phyloP scores from a whole-genome alignment of 768 basidiomycete genomes.

The Termitomyces eurrhizus region DNA sequence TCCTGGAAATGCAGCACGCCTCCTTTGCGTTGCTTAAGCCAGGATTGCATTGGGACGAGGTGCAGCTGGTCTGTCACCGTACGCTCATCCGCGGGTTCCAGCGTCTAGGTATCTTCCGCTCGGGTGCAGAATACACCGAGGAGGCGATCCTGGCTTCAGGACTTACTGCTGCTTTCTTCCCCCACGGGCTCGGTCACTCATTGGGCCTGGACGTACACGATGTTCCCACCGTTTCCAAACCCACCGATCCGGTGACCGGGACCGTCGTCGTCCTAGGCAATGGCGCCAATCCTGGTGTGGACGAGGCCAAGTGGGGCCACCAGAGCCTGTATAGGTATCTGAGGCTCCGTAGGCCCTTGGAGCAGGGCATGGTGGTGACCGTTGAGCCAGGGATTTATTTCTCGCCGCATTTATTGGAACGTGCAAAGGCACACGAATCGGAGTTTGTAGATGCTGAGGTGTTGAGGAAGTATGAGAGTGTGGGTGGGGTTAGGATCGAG shows the following conservation, averaged over 20 bases:
- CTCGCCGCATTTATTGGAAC: conserved; percentile 69
- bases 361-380: conserved; percentile 84
- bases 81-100: conserved; percentile 82
- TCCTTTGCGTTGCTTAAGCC: conserved; percentile 69
- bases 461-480: conserved; percentile 66
- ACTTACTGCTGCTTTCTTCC: conserved; percentile 84
- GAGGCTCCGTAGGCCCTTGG: conserved; percentile 69
- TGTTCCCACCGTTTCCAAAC: conserved; percentile 79
- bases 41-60: conserved; percentile 85
- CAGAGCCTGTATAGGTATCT: conserved; percentile 77
- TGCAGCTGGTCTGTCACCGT: conserved; percentile 82
- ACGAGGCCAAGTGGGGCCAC: conserved; percentile 32
- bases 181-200: conserved; percentile 89
- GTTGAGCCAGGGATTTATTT: conserved; percentile 92
- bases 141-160: conserved; percentile 74
- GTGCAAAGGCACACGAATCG: conserved; percentile 58
- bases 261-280: conserved; percentile 18
- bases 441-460: conserved; percentile 66
- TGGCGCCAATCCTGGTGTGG: conserved; percentile 2
- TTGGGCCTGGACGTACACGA: conserved; percentile 95
- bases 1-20: conserved; percentile 86
- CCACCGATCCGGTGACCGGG: conserved; percentile 43
- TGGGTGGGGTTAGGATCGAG: conserved; percentile 93
- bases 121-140: conserved; percentile 49
- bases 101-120: conserved; percentile 75